phyloP scores from a whole-genome alignment of 2,329 filamentous ascomycete genomes.

The Colletotrichum liaoningense region DNA sequence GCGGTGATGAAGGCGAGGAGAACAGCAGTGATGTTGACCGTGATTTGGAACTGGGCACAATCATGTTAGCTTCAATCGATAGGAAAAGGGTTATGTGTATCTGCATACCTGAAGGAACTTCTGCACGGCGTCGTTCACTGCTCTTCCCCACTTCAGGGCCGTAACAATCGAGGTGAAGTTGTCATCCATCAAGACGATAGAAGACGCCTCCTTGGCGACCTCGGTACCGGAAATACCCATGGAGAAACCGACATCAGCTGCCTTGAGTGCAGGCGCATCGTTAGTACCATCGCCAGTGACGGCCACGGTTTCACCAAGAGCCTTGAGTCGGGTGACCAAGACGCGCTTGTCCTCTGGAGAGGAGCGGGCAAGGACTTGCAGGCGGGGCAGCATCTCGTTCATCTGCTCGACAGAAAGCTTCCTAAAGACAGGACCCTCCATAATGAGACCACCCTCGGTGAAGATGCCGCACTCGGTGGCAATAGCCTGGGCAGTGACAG shows the following conservation, averaged over 20 bases:
- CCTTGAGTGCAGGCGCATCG: slow-evolving; percentile 73
- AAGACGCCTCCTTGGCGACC: slow-evolving; percentile 76
- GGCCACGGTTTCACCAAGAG: slow-evolving; percentile 67
- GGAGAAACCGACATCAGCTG: slow-evolving; percentile 75
- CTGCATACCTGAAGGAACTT: slow-evolving; percentile 71
- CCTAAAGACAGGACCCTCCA: slow-evolving; percentile 73
- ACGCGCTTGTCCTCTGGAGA: slow-evolving; percentile 71
- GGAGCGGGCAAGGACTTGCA: slow-evolving; percentile 66
- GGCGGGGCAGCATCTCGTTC: slow-evolving; percentile 60
- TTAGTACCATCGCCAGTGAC: slow-evolving; percentile 77
- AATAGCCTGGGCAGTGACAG: slow-evolving; percentile 71
- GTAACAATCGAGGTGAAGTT: slow-evolving; percentile 76
- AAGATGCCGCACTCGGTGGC: slow-evolving; percentile 74
- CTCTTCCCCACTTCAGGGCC: slow-evolving; percentile 75
- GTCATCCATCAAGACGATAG: slow-evolving; percentile 75
- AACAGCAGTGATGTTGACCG: slow-evolving; percentile 77
- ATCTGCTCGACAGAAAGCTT: slow-evolving; percentile 65
- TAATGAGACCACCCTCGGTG: slow-evolving; percentile 70
- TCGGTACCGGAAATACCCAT: slow-evolving; percentile 77
- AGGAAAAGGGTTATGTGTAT: background rate
- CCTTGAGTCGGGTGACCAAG: slow-evolving; percentile 65
- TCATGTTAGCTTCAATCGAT: slow-evolving; percentile 1
- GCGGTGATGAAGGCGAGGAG: slow-evolving; percentile 74
- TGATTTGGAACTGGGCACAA: slow-evolving; percentile 67
- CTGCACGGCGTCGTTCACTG: slow-evolving; percentile 75